Evolutionary conservation across 441 rosid species (phyloP).

Genomic region (Flueggea neowawraea): DNA sequence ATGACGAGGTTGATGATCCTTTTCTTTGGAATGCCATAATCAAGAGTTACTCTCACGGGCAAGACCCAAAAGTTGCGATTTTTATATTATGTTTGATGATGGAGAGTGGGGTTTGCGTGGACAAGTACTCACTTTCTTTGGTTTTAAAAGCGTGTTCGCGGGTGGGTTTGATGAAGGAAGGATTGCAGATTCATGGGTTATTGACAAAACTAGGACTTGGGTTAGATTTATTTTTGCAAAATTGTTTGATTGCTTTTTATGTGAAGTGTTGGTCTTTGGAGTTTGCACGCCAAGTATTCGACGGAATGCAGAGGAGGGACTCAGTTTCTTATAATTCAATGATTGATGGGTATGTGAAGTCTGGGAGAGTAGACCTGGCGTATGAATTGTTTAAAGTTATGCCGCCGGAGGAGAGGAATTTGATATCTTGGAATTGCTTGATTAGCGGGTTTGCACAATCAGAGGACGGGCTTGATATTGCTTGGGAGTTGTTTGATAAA

Average conservation of each 20-base stretch:
- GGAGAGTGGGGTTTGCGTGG: slow-evolving; percentile 47
- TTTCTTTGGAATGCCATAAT: slow-evolving; percentile 75
- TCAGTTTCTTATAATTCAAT: slow-evolving; percentile 57
- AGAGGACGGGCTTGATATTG: slow-evolving; percentile 43
- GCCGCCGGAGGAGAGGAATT: slow-evolving; percentile 46
- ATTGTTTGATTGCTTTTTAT: slow-evolving; percentile 54
- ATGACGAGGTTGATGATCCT: slow-evolving; percentile 24
- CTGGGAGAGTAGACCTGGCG: slow-evolving; percentile 41
- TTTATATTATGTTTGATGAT: slow-evolving; percentile 53
- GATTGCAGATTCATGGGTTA: slow-evolving; percentile 80
- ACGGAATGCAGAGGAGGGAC: slow-evolving; percentile 30
- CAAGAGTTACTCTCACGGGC: slow-evolving; percentile 76
- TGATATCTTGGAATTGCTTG: slow-evolving; percentile 67
- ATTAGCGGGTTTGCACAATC: slow-evolving; percentile 44
- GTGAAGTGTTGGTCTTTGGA: slow-evolving; percentile 40
- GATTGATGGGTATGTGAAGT: slow-evolving; percentile 48
- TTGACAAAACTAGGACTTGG: slow-evolving; percentile 50
- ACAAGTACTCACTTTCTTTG: slow-evolving; percentile 63
- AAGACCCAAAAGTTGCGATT: slow-evolving; percentile 46
- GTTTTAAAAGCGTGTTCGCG: slow-evolving; percentile 77
- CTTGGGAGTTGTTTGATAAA: slow-evolving; percentile 40
- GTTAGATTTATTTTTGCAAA: slow-evolving; percentile 59
- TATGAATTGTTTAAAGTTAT: slow-evolving; percentile 53
- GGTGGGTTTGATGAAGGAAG: slow-evolving; percentile 42
- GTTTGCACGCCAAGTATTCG: slow-evolving; percentile 42